Conservation (phyloP, 2,329 filamentous ascomycete genomes). For the Phyllosticta citrichinensis region DNA sequence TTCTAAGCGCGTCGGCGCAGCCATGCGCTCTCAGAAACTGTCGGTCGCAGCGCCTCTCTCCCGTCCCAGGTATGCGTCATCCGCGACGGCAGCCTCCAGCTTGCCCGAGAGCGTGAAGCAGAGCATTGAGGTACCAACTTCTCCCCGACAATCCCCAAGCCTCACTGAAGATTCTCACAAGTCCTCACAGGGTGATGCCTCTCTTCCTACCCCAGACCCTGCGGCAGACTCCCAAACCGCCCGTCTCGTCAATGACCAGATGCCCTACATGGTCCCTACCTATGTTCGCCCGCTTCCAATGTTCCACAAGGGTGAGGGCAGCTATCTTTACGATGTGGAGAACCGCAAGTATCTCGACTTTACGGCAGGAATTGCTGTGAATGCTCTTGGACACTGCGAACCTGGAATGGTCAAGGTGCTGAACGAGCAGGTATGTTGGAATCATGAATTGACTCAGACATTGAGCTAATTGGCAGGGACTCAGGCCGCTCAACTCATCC, state of each 20-base stretch:
- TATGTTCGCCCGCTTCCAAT: slow-evolving; percentile 85
- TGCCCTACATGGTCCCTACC: slow-evolving; percentile 89
- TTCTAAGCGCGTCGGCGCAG: slow-evolving; percentile 12
- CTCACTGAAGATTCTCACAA: not conserved
- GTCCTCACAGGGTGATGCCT: slow-evolving; percentile 20
- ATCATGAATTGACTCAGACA: not conserved
- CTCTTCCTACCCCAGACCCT: slow-evolving; percentile 61
- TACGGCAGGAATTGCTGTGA: slow-evolving; percentile 92
- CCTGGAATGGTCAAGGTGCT: slow-evolving; percentile 65
- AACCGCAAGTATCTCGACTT: slow-evolving; percentile 87
- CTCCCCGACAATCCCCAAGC: not conserved
- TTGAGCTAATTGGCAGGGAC: slow-evolving; percentile 15
- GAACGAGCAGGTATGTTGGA: slow-evolving; percentile 55
- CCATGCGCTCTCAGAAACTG: slow-evolving; percentile 12
- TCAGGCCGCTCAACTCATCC: slow-evolving; percentile 58
- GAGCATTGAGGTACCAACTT: slow-evolving; percentile 29
- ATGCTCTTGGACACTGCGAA: slow-evolving; percentile 83
- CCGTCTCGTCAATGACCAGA: slow-evolving; percentile 62
- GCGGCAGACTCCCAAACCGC: slow-evolving; percentile 62
- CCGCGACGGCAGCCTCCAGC: slow-evolving; percentile 31
- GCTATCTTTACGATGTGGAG: slow-evolving; percentile 83
- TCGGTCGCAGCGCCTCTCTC: not conserved
- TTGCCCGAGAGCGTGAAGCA: slow-evolving; percentile 31
- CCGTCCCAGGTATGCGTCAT: slow-evolving; percentile 26
- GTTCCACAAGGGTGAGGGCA: slow-evolving; percentile 79